Base-by-base conservation (phyloP, 495 filamentous ascomycete genomes). In the Penicillium diatomitis region DNA sequence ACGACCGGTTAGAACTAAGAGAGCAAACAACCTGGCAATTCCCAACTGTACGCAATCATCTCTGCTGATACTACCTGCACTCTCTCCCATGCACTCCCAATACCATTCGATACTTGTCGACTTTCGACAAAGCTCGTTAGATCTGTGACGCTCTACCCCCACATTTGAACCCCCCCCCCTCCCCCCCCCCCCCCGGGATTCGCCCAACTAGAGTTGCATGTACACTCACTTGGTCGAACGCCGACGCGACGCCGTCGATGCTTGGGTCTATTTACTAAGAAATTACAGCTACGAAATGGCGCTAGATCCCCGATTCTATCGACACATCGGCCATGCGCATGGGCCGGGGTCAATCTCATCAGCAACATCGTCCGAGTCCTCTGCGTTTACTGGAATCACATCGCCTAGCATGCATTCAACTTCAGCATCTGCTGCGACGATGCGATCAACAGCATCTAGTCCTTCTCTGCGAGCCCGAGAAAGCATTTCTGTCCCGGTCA, bases 381-480 rank as follows among this genome's bases (percentile, higher is more conserved):
- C 76, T 30, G 72, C 72, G 38, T 67, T 78, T 44, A 78, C 76
- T 5, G 76, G 74, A 9, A 77, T 77, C 46, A 78, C 74, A 2
- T 68, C 63, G 30, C 69, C 71, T 2, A 68, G 68, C 27, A 51
- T 62, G 47, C 57, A 76, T 42, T 78, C 73, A 48, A 83, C 78
- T 32, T 79, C 72, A 46, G 83, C 82, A 41, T 87, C 82, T 39
- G 80, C 80, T 8, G 80, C 80, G 28, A 52, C 61, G 3, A 54
- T 77, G 47, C 60, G 62, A 51, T 78, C 72, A 7, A 71, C 64
- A 37, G 73, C 72, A 4, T 80, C 78, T 27, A 80, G 67, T 55
- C 79, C 74, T 32, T 89, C 85, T 34, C 64, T 92, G 59, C 83
- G 87, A 36, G 85, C 86, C 8, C 71, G 85, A 56, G 84, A 90